Evolutionary conservation across 1,284 basidiomycete genomes (phyloP).

Genomic region (Boletus mariae): DNA sequence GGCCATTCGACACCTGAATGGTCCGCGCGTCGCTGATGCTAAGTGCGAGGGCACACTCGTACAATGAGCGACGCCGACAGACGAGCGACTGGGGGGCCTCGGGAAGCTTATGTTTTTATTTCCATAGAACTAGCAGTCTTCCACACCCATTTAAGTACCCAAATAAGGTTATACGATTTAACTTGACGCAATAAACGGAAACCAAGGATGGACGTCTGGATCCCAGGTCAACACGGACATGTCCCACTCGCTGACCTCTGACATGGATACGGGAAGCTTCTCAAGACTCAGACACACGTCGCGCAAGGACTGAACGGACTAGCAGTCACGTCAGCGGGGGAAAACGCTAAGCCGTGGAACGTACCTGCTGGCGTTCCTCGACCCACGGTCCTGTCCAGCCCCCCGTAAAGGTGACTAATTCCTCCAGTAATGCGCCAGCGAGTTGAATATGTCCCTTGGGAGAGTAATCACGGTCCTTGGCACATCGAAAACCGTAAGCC

Average conservation of each 20-base stretch:
- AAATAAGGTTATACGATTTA: background rate
- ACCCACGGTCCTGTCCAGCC: conserved; percentile 39
- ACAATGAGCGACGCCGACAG: no score
- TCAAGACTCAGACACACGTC: conserved; percentile 30
- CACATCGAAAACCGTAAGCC: background rate
- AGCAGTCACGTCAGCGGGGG: background rate
- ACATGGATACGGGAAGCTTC: conserved; percentile 29
- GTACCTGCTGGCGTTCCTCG: conserved; percentile 34
- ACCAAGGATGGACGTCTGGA: conserved; percentile 43
- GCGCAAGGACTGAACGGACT: conserved; percentile 31
- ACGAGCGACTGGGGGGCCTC: no score
- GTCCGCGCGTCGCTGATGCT: no score
- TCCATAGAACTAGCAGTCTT: no score
- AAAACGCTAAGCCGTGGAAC: background rate
- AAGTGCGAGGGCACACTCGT: no score
- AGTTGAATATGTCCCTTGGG: conserved; percentile 39
- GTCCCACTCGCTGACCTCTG: conserved; percentile 30
- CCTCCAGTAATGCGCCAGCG: conserved; percentile 37
- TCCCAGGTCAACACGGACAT: conserved; percentile 39
- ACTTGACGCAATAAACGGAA: conserved; percentile 26
- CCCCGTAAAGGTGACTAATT: conserved; percentile 28
- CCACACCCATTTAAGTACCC: background rate
- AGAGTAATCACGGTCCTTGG: conserved; percentile 35
- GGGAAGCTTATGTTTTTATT: no score
- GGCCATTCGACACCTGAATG: no score